These are phyloP conservation scores for Senna tora DNA, from an alignment of 306 rosid species.

Conservation along the genomic window DNA sequence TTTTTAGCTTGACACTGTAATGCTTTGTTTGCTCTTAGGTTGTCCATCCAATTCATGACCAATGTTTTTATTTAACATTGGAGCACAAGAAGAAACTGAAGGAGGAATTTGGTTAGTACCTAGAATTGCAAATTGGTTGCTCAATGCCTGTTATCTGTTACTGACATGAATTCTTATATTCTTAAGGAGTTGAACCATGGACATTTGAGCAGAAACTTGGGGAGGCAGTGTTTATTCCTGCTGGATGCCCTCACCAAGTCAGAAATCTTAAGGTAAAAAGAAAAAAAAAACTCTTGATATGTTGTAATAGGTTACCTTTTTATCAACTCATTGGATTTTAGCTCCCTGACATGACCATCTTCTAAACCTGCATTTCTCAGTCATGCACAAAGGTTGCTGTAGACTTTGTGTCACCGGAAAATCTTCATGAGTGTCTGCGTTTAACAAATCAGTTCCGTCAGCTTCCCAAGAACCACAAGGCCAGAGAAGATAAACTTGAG, in stretches of 20 bases:
- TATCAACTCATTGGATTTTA: slow-evolving; percentile 12
- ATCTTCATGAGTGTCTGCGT: slow-evolving; percentile 71
- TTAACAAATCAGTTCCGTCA: slow-evolving; percentile 69
- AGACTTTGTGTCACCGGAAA: slow-evolving; percentile 86
- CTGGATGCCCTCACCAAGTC: slow-evolving; percentile 95
- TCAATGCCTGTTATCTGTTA: slow-evolving; percentile 13
- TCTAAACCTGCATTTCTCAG: slow-evolving; percentile 45
- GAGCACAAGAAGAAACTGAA: slow-evolving; percentile 77
- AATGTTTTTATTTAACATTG: slow-evolving; percentile 66
- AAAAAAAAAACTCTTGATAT: slow-evolving; percentile 13
- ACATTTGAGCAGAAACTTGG: slow-evolving; percentile 78
- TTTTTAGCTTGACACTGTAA: slow-evolving; percentile 19
- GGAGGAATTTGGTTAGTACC: slow-evolving; percentile 72
- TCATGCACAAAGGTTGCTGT: slow-evolving; percentile 87
- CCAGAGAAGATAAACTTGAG: slow-evolving; percentile 92
- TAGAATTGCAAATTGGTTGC: slow-evolving; percentile 12
- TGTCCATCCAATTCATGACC: slow-evolving; percentile 84
- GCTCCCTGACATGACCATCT: slow-evolving; percentile 3
- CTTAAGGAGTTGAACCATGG: slow-evolving; percentile 77
- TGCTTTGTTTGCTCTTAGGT: slow-evolving; percentile 50
- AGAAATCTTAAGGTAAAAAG: slow-evolving; percentile 74
- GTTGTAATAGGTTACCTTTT: not conserved
- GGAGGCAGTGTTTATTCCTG: slow-evolving; percentile 88
- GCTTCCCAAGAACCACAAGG: slow-evolving; percentile 77
- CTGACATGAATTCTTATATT: slow-evolving; percentile 17